Conservation (phyloP, 371 early-diverging fungal species). For the Smittium culicis region DNA sequence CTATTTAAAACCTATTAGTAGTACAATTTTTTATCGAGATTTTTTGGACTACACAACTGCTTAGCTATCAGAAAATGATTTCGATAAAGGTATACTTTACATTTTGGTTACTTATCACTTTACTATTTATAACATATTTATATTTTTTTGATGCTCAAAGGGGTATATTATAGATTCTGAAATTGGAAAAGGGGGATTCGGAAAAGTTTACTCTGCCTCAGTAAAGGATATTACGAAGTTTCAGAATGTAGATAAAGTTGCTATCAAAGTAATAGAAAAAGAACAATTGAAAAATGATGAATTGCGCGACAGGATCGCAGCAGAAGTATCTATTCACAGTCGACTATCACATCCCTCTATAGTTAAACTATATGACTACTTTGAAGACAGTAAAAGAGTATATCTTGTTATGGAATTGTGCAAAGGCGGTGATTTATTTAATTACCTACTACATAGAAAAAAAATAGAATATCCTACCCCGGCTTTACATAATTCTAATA, state of each 20-base stretch:
- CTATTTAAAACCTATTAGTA: too few relatives aligned
- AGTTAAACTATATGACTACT: slow-evolving; percentile 39
- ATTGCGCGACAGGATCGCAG: slow-evolving; percentile 31
- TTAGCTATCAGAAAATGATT: too few relatives aligned
- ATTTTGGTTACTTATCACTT: too few relatives aligned
- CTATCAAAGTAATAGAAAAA: slow-evolving; percentile 30
- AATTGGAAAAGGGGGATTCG: slow-evolving; percentile 30
- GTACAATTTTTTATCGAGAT: too few relatives aligned
- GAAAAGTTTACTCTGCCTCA: slow-evolving; percentile 24
- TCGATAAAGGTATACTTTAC: too few relatives aligned
- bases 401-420: slow-evolving; percentile 66
- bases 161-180: slow-evolving; percentile 13
- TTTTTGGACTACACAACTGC: too few relatives aligned
- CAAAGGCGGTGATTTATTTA: slow-evolving; percentile 47
- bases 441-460: slow-evolving; percentile 34
- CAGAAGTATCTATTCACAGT: slow-evolving; percentile 51
- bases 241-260: slow-evolving; percentile 14
- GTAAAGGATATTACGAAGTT: neutral
- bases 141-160: neutral
- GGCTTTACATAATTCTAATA: neutral
- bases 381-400: slow-evolving; percentile 48
- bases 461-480: neutral
- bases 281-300: slow-evolving; percentile 14
- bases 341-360: slow-evolving; percentile 36
- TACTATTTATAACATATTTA: too few relatives aligned